Percentiles rank a stretch among this genome's conserved stretches.
Conservation (phyloP, 2,329 filamentous ascomycete genomes). For the Fusarium ramigenum region DNA sequence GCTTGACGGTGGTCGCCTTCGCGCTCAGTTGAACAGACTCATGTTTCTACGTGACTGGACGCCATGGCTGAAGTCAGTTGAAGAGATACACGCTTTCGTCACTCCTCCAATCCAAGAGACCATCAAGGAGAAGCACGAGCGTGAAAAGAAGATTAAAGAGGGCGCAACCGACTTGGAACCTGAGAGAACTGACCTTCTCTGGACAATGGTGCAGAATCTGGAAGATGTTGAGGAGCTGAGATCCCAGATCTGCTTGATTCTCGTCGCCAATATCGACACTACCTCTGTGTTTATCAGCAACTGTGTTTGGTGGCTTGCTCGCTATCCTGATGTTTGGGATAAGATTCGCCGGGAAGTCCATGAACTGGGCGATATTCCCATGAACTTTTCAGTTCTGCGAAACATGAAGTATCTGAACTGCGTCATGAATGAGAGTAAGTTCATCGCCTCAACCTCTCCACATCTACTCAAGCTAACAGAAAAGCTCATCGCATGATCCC, state of each 20-base stretch:
- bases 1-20: neutral
- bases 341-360: neutral
- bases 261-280: neutral
- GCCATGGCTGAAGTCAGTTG: neutral
- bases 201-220: neutral
- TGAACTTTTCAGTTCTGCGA: neutral
- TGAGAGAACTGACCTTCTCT: neutral
- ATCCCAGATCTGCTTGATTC: neutral
- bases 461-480: accelerated
- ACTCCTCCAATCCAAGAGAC: neutral
- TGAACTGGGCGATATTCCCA: neutral
- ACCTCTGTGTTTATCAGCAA: neutral
- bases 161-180: neutral
- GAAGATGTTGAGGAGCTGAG: neutral
- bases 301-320: neutral
- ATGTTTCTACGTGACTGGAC: constrained; percentile 2
- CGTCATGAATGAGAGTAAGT: neutral
- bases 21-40: neutral
- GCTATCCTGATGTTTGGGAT: neutral
- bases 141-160: neutral
- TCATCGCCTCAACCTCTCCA: too few relatives aligned
- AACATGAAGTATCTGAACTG: constrained; percentile 2
- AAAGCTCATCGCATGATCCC: neutral
- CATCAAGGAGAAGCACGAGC: neutral
- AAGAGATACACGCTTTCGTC: neutral